Evolutionary conservation across 371 early-diverging fungal species (phyloP).

Genomic region (Circinella minor): DNA sequence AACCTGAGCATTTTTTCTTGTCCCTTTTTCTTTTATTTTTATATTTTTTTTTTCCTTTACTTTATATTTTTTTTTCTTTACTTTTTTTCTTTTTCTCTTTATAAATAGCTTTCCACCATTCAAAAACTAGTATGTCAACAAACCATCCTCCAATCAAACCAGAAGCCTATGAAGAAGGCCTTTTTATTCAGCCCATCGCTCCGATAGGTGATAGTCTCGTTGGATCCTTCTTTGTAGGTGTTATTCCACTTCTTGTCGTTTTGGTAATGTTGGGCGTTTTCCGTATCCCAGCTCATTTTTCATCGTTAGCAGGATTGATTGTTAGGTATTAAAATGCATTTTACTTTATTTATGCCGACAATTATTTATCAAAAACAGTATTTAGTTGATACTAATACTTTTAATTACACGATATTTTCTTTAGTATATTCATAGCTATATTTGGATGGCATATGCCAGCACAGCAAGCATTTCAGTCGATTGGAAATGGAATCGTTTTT

Average conservation of each 20-base stretch:
- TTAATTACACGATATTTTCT: background rate
- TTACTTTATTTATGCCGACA: slow-evolving; percentile 8
- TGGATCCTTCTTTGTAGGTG: slow-evolving; percentile 53
- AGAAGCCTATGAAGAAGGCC: slow-evolving; percentile 29
- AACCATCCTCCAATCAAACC: slow-evolving; percentile 30
- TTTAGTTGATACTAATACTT: background rate
- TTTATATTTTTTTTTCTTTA: background rate
- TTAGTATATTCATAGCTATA: slow-evolving; percentile 56
- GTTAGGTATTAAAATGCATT: slow-evolving; percentile 30
- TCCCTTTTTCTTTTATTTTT: background rate
- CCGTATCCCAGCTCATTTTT: slow-evolving; percentile 40
- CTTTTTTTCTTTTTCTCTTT: background rate
- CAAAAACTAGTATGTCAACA: background rate
- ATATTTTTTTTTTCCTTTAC: background rate
- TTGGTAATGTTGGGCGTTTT: slow-evolving; percentile 43
- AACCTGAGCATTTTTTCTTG: background rate
- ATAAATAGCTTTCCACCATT: background rate
- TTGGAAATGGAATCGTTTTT: slow-evolving; percentile 51
- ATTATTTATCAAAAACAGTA: no score
- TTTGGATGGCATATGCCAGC: slow-evolving; percentile 63
- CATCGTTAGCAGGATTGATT: slow-evolving; percentile 41
- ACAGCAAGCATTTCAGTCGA: slow-evolving; percentile 43
- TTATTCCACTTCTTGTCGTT: slow-evolving; percentile 46
- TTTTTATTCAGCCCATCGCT: slow-evolving; percentile 44
- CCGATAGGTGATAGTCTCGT: slow-evolving; percentile 48